Conservation (phyloP, 176 grass and related monocot genomes). For the Rhipidocladum racemiflorum region DNA sequence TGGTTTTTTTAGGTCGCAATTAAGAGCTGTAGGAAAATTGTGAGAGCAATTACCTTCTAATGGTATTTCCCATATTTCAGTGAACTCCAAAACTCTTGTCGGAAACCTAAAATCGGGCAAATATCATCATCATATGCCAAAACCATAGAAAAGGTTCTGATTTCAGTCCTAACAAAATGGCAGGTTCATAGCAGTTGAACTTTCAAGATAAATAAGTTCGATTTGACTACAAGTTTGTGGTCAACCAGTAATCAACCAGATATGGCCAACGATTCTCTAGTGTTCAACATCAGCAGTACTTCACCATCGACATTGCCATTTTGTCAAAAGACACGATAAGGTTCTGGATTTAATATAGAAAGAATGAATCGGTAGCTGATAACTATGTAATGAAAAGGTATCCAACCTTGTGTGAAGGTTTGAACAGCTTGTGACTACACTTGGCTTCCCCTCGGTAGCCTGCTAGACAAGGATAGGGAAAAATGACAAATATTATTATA, state of each 20-base stretch:
- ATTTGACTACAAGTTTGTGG: background rate
- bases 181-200: background rate
- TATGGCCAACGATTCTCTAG: background rate
- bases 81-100: background rate
- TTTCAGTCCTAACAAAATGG: background rate
- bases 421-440: background rate
- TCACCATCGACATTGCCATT: background rate
- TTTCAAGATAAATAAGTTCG: background rate
- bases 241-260: background rate
- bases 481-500: background rate
- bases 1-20: background rate
- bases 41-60: background rate
- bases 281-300: background rate
- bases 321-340: background rate
- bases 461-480: background rate
- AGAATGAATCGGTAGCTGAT: background rate
- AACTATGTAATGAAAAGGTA: background rate
- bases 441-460: background rate
- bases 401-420: conserved; percentile 5
- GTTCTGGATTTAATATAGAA: background rate
- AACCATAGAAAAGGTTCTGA: background rate
- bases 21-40: background rate
- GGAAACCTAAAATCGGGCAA: background rate
- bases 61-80: background rate
- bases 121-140: background rate